Evolutionary conservation across 2,329 filamentous ascomycete genomes (phyloP).

Genomic region (Monosporascus sp.): DNA sequence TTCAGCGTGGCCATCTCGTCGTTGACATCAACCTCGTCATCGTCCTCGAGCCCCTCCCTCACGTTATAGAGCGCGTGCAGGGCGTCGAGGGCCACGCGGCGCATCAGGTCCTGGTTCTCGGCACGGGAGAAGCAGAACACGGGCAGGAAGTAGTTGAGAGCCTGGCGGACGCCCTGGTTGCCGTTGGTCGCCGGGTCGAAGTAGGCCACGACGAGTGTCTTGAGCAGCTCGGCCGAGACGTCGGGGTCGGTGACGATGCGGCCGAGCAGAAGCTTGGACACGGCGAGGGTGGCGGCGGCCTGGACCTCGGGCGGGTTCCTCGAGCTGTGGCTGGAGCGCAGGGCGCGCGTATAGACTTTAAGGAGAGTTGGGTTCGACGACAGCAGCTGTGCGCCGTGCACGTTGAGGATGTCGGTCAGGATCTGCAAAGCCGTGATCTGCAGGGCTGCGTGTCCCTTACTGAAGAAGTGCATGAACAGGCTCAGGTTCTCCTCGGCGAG

Average conservation of each 20-base stretch:
- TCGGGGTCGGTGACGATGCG: conserved; percentile 67
- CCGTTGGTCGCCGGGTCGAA: conserved; percentile 78
- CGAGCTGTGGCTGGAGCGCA: conserved; percentile 57
- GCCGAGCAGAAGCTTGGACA: conserved; percentile 81
- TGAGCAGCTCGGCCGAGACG: conserved; percentile 68
- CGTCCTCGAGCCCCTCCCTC: conserved; percentile 66
- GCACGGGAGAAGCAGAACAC: conserved; percentile 85
- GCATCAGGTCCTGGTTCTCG: conserved; percentile 80
- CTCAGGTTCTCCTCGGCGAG: conserved; percentile 88
- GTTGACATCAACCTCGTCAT: conserved; percentile 68
- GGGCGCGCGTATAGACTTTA: conserved; percentile 79
- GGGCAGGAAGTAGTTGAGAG: conserved; percentile 87
- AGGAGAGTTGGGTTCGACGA: conserved; percentile 63
- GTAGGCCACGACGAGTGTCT: conserved; percentile 77
- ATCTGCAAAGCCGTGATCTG: conserved; percentile 90
- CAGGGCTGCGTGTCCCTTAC: conserved; percentile 81
- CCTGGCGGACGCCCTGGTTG: conserved; percentile 80
- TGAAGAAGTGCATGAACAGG: conserved; percentile 94
- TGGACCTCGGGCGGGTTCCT: conserved; percentile 65
- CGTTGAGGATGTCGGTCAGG: conserved; percentile 85
- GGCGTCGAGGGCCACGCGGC: conserved; percentile 64
- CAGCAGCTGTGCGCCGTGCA: conserved; percentile 76
- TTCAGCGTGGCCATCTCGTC: conserved; percentile 75
- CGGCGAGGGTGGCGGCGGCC: conserved; percentile 71
- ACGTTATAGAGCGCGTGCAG: conserved; percentile 70